A percentile compares a stretch with the other conserved stretches of the same genome.
phyloP scores from a whole-genome alignment of 2,329 filamentous ascomycete genomes.

The Stemphylium beticola region DNA sequence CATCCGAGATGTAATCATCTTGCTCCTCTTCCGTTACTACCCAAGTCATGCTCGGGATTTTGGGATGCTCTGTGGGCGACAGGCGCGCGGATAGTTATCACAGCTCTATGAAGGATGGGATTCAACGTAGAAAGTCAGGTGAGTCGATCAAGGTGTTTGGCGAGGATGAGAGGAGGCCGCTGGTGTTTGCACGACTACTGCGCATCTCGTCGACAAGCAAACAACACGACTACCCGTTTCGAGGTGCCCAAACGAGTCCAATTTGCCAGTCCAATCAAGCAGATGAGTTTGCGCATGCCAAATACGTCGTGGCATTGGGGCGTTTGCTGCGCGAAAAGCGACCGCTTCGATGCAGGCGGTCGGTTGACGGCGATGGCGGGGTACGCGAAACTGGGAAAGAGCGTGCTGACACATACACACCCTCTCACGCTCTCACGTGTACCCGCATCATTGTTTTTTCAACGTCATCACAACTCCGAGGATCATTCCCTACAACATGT shows the following conservation, averaged over 20 bases:
- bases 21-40: slow-evolving; percentile 26
- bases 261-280: not conserved
- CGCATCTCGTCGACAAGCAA: slow-evolving; percentile 18
- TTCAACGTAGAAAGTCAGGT: not conserved
- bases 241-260: not conserved
- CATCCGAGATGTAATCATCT: slow-evolving; percentile 21
- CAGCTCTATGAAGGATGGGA: not conserved
- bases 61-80: not conserved
- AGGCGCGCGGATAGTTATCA: not conserved
- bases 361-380: slow-evolving; percentile 18
- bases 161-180: slow-evolving; percentile 12
- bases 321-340: not conserved
- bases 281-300: not conserved
- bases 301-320: not conserved
- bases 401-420: slow-evolving; percentile 28
- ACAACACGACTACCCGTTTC: slow-evolving; percentile 19
- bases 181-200: slow-evolving; percentile 16
- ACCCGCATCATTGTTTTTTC: slow-evolving; percentile 5
- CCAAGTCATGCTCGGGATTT: slow-evolving; percentile 23
- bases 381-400: slow-evolving; percentile 20
- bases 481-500: slow-evolving; percentile 19
- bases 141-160: not conserved
- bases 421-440: slow-evolving; percentile 35
- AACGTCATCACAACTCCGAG: slow-evolving; percentile 1
- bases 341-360: slow-evolving; percentile 4